Percentiles rank a stretch among this genome's conserved stretches.
Evolutionary conservation across 1,284 basidiomycete species (phyloP).

Genomic region (Cryptococcus sp.): DNA sequence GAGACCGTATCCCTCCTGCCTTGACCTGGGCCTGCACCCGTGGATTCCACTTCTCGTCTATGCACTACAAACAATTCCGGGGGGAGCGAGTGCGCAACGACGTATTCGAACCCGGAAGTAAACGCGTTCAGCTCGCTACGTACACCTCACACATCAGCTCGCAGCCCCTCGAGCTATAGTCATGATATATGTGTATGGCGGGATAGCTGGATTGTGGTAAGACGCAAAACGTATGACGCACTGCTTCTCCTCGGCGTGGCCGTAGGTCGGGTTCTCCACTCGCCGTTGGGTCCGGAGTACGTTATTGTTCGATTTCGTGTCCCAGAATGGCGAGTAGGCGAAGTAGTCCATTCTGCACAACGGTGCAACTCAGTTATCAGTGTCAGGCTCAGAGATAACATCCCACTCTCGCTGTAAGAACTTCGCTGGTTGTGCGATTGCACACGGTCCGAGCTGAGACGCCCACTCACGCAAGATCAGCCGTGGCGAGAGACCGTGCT

Average conservation of each 20-base stretch:
- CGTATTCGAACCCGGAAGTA: slow-evolving; percentile 47
- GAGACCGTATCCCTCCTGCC: slow-evolving; percentile 28
- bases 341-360: slow-evolving; percentile 49
- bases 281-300: slow-evolving; percentile 41
- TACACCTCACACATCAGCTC: not conserved
- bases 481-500: slow-evolving; percentile 38
- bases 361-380: slow-evolving; percentile 1
- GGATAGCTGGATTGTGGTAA: not conserved
- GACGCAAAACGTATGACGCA: slow-evolving; percentile 18
- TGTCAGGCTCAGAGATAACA: not conserved
- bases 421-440: no score
- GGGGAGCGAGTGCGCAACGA: slow-evolving; percentile 43
- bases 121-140: slow-evolving; percentile 40
- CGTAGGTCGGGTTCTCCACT: slow-evolving; percentile 44
- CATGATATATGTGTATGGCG: not conserved
- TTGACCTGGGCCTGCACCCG: slow-evolving; percentile 19
- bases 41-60: slow-evolving; percentile 31
- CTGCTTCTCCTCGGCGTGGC: slow-evolving; percentile 46
- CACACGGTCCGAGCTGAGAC: not conserved
- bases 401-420: no score
- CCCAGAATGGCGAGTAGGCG: slow-evolving; percentile 49
- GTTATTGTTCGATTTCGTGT: slow-evolving; percentile 46
- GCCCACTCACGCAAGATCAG: slow-evolving; percentile 42
- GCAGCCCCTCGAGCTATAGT: not conserved
- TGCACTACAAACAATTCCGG: slow-evolving; percentile 49